These are phyloP conservation scores for Narthecium ossifragum DNA, from an alignment of 106 monocot species.

Conservation along the genomic window DNA sequence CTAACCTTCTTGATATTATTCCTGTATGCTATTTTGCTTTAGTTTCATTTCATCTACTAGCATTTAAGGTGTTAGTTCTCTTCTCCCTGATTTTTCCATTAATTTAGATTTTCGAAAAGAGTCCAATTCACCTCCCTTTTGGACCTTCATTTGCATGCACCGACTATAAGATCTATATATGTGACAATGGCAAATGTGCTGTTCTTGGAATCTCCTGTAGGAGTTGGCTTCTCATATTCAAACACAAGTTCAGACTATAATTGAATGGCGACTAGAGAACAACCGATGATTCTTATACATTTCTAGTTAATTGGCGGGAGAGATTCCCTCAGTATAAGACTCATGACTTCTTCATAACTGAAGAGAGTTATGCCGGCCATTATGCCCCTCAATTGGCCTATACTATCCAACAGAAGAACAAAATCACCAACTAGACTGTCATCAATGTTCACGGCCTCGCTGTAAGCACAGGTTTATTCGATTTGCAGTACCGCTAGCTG, in stretches of 20 bases:
- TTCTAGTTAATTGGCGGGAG: conserved; percentile 36
- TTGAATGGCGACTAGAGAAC: conserved; percentile 15
- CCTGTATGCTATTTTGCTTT: no score
- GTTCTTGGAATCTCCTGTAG: conserved; percentile 30
- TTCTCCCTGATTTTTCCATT: no score
- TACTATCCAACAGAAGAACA: conserved; percentile 5
- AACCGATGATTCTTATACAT: conserved; percentile 15
- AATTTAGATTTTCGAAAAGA: no score
- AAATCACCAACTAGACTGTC: not conserved
- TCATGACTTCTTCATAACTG: conserved; percentile 25
- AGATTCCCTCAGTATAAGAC: conserved; percentile 36
- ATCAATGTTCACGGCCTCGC: conserved; percentile 28
- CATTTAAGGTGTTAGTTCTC: no score
- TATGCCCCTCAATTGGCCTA: conserved; percentile 24
- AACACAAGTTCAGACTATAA: conserved; percentile 22
- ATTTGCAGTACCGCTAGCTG: no score
- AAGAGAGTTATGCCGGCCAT: conserved; percentile 40
- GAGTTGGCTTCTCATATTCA: conserved; percentile 25
- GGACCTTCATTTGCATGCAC: no score
- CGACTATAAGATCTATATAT: no score
- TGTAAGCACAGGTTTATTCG: conserved; percentile 4
- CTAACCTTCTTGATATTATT: no score
- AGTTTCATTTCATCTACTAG: no score
- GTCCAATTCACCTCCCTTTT: no score
- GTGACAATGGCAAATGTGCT: conserved; percentile 29